phyloP scores from a whole-genome alignment of 306 rosid species.

The Quercus ilex region DNA sequence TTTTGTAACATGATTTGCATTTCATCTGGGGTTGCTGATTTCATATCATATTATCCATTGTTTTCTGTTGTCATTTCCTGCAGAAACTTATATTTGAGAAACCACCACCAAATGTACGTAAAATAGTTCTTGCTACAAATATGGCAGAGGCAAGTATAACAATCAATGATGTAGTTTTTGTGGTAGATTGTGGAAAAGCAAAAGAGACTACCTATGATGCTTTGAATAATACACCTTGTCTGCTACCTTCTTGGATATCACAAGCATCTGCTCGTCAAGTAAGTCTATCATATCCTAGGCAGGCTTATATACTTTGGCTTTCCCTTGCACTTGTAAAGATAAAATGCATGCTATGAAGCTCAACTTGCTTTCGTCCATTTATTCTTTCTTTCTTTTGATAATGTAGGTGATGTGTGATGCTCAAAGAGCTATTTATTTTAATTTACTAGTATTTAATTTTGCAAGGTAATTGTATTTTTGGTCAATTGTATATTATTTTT shows the following conservation, averaged over 20 bases:
- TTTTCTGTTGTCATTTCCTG: slow-evolving; percentile 17
- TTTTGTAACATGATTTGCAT: background rate
- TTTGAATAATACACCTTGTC: slow-evolving; percentile 92
- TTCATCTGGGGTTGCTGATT: background rate
- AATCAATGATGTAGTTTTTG: slow-evolving; percentile 87
- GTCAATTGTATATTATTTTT: too few species aligned
- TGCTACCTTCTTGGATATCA: slow-evolving; percentile 94
- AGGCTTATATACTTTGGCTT: slow-evolving; percentile 6
- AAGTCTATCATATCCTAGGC: slow-evolving; percentile 38
- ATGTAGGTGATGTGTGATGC: background rate
- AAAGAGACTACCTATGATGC: slow-evolving; percentile 98
- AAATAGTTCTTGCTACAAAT: slow-evolving; percentile 91
- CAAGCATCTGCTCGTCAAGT: slow-evolving; percentile 97
- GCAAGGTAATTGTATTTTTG: too few species aligned
- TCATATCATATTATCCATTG: slow-evolving; percentile 8
- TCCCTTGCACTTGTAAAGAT: background rate
- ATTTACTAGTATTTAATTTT: too few species aligned
- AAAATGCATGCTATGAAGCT: background rate
- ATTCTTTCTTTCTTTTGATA: slow-evolving; percentile 13
- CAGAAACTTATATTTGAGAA: slow-evolving; percentile 90
- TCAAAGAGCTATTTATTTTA: too few species aligned
- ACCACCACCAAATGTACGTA: slow-evolving; percentile 81
- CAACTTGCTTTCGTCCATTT: background rate
- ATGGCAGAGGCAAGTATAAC: slow-evolving; percentile 99
- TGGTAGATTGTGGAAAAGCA: slow-evolving; percentile 95